phyloP scores from a whole-genome alignment of 2,329 filamentous ascomycete genomes.

The Ophiostoma quercus region DNA sequence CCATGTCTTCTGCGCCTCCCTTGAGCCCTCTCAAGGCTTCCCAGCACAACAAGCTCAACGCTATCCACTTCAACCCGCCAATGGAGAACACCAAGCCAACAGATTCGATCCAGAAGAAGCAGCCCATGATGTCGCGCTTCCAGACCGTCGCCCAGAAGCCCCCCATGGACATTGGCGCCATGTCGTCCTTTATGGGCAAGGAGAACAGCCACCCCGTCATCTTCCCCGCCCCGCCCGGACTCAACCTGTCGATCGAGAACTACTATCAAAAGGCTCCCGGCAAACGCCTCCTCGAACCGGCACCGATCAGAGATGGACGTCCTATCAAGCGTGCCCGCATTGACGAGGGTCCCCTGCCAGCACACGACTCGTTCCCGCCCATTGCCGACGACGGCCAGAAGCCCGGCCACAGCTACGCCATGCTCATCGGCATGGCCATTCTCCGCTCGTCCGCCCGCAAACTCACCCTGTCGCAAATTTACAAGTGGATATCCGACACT shows the following conservation, averaged over 20 bases:
- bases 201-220: slow-evolving; percentile 51
- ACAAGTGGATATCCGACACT: slow-evolving; percentile 98
- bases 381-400: slow-evolving; percentile 84
- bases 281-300: slow-evolving; percentile 67
- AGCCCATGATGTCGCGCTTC: slow-evolving; percentile 53
- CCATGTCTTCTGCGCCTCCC: slow-evolving; percentile 53
- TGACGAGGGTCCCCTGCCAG: slow-evolving; percentile 56
- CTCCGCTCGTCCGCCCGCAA: slow-evolving; percentile 76
- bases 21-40: slow-evolving; percentile 53
- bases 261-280: slow-evolving; percentile 49
- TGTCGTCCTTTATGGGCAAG: slow-evolving; percentile 43
- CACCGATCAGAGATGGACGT: slow-evolving; percentile 64
- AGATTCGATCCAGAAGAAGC: slow-evolving; percentile 65
- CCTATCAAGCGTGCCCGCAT: slow-evolving; percentile 62
- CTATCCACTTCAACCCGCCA: slow-evolving; percentile 63
- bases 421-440: slow-evolving; percentile 95
- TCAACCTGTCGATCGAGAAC: slow-evolving; percentile 48
- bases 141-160: slow-evolving; percentile 54
- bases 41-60: slow-evolving; percentile 58
- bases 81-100: slow-evolving; percentile 49
- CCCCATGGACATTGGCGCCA: slow-evolving; percentile 37
- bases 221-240: slow-evolving; percentile 45
- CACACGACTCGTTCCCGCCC: slow-evolving; percentile 71
- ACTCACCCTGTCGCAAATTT: slow-evolving; percentile 89
- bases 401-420: slow-evolving; percentile 87